phyloP scores from a whole-genome alignment of 164 flowering plant genomes.

The Vitis rotundifolia region DNA sequence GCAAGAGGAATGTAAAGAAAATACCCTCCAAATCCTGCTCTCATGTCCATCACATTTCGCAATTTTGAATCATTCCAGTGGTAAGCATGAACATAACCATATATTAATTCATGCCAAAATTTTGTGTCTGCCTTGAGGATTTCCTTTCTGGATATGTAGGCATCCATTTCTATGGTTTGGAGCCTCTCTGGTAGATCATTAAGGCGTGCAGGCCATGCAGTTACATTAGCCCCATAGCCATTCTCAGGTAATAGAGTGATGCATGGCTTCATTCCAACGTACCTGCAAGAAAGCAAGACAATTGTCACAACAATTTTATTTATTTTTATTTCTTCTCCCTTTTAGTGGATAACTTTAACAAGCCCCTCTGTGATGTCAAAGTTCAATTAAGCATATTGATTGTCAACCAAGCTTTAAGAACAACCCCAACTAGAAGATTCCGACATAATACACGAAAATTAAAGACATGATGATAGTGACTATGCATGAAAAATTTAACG shows the following conservation, averaged over 20 bases:
- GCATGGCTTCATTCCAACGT: constrained; percentile 78
- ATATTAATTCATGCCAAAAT: constrained; percentile 78
- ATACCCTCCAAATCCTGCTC: constrained; percentile 97
- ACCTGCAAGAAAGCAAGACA: constrained; percentile 47
- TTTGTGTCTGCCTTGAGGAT: constrained; percentile 82
- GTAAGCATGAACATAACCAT: constrained; percentile 57
- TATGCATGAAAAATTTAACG: neutral
- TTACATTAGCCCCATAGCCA: constrained; percentile 73
- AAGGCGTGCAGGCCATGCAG: constrained; percentile 85
- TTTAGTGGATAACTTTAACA: neutral
- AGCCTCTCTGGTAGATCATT: constrained; percentile 86
- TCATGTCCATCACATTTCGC: constrained; percentile 96
- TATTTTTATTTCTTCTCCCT: neutral
- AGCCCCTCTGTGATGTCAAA: neutral
- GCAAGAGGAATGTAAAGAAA: constrained; percentile 26
- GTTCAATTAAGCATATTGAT: neutral
- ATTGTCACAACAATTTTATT: neutral
- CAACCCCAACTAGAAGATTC: neutral
- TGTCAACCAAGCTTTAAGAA: neutral
- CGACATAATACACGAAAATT: neutral
- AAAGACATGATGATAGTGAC: neutral
- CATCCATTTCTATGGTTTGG: constrained; percentile 76
- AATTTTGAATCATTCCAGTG: constrained; percentile 67
- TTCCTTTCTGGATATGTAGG: constrained; percentile 79
- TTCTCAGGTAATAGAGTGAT: constrained; percentile 82